These are phyloP conservation scores for Penicillium goetzii DNA, from an alignment of 495 filamentous ascomycete species.

Conservation along the genomic window DNA sequence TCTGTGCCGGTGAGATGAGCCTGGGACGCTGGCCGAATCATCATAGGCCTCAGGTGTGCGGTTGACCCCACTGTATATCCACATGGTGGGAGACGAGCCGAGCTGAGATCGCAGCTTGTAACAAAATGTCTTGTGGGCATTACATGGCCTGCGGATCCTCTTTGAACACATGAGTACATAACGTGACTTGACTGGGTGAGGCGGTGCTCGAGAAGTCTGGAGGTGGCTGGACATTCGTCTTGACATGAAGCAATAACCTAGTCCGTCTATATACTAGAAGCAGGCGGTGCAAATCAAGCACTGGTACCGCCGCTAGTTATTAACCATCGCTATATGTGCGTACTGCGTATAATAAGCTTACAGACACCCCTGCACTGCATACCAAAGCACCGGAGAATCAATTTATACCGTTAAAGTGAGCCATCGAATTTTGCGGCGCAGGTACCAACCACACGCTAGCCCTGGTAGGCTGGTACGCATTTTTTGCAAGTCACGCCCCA, in stretches of 20 bases:
- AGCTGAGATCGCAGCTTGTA: constrained; percentile 30
- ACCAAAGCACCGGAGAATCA: not conserved
- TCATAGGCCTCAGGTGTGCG: constrained; percentile 5
- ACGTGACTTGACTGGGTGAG: not conserved
- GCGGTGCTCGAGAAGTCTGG: constrained; percentile 5
- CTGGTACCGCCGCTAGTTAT: not conserved
- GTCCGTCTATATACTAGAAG: not conserved
- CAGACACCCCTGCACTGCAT: not conserved
- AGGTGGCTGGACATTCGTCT: constrained; percentile 24
- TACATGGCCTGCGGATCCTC: constrained; percentile 2
- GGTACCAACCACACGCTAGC: not conserved
- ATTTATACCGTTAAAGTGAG: not conserved
- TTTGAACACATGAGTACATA: too few relatives aligned
- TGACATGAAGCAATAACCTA: not conserved
- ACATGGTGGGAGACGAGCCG: constrained; percentile 10
- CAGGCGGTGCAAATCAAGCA: not conserved
- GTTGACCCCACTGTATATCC: constrained; percentile 27
- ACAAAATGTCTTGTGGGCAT: not conserved
- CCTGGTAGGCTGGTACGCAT: not conserved
- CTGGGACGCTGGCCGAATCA: constrained; percentile 25
- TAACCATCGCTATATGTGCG: not conserved
- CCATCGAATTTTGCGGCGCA: not conserved
- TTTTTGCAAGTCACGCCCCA: constrained; percentile 3
- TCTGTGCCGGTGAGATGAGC: constrained; percentile 25
- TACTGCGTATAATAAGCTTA: not conserved